Base-by-base conservation (phyloP, 768 basidiomycete species). In the Collybiopsis confluens region DNA sequence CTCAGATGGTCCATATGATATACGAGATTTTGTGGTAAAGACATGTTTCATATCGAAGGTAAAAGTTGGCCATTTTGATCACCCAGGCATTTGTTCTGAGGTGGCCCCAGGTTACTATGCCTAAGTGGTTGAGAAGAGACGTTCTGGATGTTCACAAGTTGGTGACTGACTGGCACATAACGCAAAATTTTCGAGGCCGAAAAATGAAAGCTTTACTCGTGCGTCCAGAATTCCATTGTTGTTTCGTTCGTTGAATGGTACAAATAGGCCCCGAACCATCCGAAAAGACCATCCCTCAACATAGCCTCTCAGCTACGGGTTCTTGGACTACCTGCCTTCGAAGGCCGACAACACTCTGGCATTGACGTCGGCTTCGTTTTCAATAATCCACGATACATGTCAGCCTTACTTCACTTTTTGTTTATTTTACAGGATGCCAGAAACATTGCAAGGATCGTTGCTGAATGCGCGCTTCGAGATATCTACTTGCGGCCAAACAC, bases 31-130 rank as follows among this genome's bases (percentile, higher is more conserved):
- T 61, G 81, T 92, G 53, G 83, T 90, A 45, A 94, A 93, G 67
- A 91, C 93, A 66, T 92, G 86, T 64, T 92, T 91, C 66, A 90
- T 93, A 61, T 92, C 90, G 45, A 81, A 84, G 67, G 87, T 86
- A 52, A n/a, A n/a, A 58, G 74, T 72, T 54, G 8, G 36, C 27
- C 54, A 53, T 40, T 42, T 49, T 38, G 50, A 42, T 47, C 15
- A 26, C 13, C 18, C 35, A 47, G 47, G 21, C 28, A 23, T 20
- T 30, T 35, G 33, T 52, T 38, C 45, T 37, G 49, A 26, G n/a
- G n/a, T n/a, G n/a, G 42, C 18, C 45, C 43, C 67, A 87, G 83
- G 73, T 88, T 20, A 62, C 74, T 21, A 80, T 92, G 65, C 92
- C 92, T 2, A 63, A 70, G 2, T 95, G 90, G 88, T 65, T 93